Evolutionary conservation across 2,329 filamentous ascomycete genomes (phyloP), one percentile per base, ranked within the genome.

Genomic region (Fusarium heterosporum): DNA sequence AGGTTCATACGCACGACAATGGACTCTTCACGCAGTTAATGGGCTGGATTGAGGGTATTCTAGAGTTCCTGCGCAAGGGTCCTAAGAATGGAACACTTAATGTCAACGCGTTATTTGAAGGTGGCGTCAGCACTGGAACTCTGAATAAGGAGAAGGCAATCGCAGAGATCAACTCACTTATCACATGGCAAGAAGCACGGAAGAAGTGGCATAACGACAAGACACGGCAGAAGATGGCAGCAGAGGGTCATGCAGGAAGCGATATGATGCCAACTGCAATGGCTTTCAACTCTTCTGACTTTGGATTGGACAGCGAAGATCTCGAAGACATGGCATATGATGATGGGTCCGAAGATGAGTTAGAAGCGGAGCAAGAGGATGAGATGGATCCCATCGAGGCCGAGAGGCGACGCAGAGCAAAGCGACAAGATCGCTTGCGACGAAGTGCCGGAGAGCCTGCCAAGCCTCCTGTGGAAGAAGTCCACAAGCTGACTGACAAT

Each of bases 171-270:
- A 88, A 98, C 74, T 82, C 86, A 29, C 83, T 99, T 48, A 96
- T 99, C 71, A 85, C 90, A 46, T 99, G 96, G 96, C 96, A 99
- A 78, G 93, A 94, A 76, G 92, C 93, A 40, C 85, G 96, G 55
- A 98, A 99, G 85, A 95, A 95, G 80, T 99, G 96, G 96, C 96
- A 99, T 77, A 89, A 95, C 63, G 93, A 97, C 80, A 99, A 99
- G 84, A 99, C 96, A 10, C 84, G 94, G 53, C 96, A 98, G 81
- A 99, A 99, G 85, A 98, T 99, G 96, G 96, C 96, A 0, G 93
- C 93, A 3, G 93, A 95, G 73, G 83, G 83, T 8, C 81, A 82
- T 36, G 76, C 76, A 11, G 82, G 80, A 50, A 78, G 80, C 17
- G 83, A 83, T 26, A 78, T 85, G 56, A 78, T 81, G 51, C 84